phyloP scores from a whole-genome alignment of 2,329 filamentous ascomycete genomes.

The Fusarium sp. region DNA sequence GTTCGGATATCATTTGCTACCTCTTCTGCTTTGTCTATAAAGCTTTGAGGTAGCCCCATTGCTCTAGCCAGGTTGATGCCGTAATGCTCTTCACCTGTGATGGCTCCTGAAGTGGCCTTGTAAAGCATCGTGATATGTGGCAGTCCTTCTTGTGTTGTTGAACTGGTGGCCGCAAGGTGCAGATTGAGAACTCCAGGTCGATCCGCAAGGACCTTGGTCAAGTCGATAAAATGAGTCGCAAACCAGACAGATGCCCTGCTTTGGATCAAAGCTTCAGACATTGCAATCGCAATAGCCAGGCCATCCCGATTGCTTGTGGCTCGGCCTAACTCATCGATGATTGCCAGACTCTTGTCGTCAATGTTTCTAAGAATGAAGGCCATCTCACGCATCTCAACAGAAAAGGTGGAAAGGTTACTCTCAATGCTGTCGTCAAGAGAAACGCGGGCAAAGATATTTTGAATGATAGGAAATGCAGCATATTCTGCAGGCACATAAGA shows the following conservation, averaged over 20 bases:
- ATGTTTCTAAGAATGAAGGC: constrained; percentile 91
- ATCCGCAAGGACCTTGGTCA: constrained; percentile 80
- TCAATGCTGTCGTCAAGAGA: constrained; percentile 90
- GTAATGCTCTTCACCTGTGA: constrained; percentile 77
- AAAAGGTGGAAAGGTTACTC: constrained; percentile 92
- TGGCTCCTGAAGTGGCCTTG: constrained; percentile 78
- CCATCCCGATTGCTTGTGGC: constrained; percentile 92
- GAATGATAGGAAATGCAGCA: constrained; percentile 81
- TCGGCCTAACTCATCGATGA: constrained; percentile 92
- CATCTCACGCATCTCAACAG: constrained; percentile 94
- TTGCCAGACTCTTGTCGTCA: constrained; percentile 78
- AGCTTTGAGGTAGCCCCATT: constrained; percentile 74
- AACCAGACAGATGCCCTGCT: constrained; percentile 89
- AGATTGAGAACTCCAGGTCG: constrained; percentile 84
- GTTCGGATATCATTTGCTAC: constrained; percentile 73
- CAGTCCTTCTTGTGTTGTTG: constrained; percentile 59
- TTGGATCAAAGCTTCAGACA: constrained; percentile 87
- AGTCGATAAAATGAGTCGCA: constrained; percentile 89
- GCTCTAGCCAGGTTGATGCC: constrained; percentile 84
- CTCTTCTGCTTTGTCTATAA: constrained; percentile 75
- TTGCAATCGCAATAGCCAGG: constrained; percentile 87
- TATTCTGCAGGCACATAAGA: constrained; percentile 89
- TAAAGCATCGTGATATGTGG: constrained; percentile 88
- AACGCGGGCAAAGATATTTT: constrained; percentile 87
- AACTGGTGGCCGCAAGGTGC: constrained; percentile 79